phyloP scores from a whole-genome alignment of 1,284 basidiomycete genomes.

The Agaricales sp. region DNA sequence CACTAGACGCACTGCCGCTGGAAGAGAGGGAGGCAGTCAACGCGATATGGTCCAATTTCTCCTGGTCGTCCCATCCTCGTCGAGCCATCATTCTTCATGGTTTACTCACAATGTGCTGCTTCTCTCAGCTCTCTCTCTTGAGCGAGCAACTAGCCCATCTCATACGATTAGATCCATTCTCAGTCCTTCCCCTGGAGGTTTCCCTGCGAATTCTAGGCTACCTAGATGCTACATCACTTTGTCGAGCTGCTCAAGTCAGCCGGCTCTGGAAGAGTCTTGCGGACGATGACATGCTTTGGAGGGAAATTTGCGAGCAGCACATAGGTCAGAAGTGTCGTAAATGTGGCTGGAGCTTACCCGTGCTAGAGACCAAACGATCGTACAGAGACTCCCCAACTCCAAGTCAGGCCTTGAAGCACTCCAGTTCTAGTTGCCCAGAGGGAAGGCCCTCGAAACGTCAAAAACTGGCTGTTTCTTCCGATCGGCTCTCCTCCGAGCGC shows the following conservation, averaged over 20 bases:
- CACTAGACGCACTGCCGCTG: constrained; percentile 86
- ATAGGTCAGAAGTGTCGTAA: constrained; percentile 97
- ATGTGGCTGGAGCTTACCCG: constrained; percentile 95
- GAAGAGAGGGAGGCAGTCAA: constrained; percentile 87
- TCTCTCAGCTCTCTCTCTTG: constrained; percentile 95
- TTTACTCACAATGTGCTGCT: constrained; percentile 99
- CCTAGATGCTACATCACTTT: constrained; percentile 93
- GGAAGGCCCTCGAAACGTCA: background rate
- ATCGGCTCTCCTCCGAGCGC: constrained; percentile 39
- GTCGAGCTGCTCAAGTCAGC: constrained; percentile 91
- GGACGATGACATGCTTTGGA: constrained; percentile 95
- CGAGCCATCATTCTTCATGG: constrained; percentile 93
- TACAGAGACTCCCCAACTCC: constrained; percentile 20
- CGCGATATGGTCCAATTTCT: constrained; percentile 95
- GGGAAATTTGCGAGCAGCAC: constrained; percentile 96
- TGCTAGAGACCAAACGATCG: constrained; percentile 69
- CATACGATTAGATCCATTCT: constrained; percentile 94
- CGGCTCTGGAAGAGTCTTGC: constrained; percentile 82
- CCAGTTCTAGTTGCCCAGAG: constrained; percentile 17
- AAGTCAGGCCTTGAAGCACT: constrained; percentile 4
- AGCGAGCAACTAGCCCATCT: constrained; percentile 86
- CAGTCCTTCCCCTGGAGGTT: constrained; percentile 85
- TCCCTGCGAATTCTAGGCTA: constrained; percentile 84
- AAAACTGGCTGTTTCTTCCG: constrained; percentile 9
- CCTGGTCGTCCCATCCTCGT: constrained; percentile 84